Evolutionary conservation across 2,329 filamentous ascomycete genomes (phyloP).

Genomic region (Karstenula rhodostoma): DNA sequence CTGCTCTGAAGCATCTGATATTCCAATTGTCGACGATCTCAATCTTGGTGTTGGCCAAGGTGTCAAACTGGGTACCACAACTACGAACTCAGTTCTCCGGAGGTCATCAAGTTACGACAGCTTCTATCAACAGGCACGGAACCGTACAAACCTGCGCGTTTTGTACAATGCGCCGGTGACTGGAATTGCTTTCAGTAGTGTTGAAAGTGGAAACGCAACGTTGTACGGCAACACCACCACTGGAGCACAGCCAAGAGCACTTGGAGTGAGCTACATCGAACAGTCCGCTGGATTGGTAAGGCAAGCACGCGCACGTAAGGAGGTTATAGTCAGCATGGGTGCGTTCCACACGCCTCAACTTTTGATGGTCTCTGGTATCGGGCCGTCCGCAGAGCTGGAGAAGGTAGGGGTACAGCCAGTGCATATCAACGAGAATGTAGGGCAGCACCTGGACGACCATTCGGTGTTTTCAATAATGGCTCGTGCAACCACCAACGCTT

Average conservation of each 20-base stretch:
- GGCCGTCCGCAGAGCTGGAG: constrained; percentile 59
- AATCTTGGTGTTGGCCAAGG: constrained; percentile 41
- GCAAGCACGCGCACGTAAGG: constrained; percentile 39
- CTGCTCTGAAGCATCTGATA: constrained; percentile 34
- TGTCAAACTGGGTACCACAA: constrained; percentile 43
- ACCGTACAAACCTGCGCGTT: constrained; percentile 40
- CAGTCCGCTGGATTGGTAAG: constrained; percentile 33
- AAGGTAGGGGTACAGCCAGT: constrained; percentile 24
- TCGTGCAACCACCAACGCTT: constrained; percentile 29
- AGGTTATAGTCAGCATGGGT: constrained; percentile 40
- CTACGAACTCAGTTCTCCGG: constrained; percentile 27
- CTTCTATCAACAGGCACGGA: constrained; percentile 39
- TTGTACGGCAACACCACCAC: constrained; percentile 15
- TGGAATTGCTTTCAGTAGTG: constrained; percentile 29
- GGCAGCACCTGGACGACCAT: constrained; percentile 36
- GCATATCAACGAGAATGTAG: constrained; percentile 44
- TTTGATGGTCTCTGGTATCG: constrained; percentile 56
- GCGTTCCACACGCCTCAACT: constrained; percentile 49
- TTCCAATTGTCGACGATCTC: constrained; percentile 45
- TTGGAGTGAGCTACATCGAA: constrained; percentile 38
- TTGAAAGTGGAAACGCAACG: background rate
- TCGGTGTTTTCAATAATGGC: constrained; percentile 40
- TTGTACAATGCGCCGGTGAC: constrained; percentile 39
- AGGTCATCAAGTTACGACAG: constrained; percentile 43
- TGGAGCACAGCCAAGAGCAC: constrained; percentile 20